A percentile compares a stretch with the other conserved stretches of the same genome.
phyloP scores from a whole-genome alignment of 2,329 filamentous ascomycete species.

The Coniochaeta prunicola region DNA sequence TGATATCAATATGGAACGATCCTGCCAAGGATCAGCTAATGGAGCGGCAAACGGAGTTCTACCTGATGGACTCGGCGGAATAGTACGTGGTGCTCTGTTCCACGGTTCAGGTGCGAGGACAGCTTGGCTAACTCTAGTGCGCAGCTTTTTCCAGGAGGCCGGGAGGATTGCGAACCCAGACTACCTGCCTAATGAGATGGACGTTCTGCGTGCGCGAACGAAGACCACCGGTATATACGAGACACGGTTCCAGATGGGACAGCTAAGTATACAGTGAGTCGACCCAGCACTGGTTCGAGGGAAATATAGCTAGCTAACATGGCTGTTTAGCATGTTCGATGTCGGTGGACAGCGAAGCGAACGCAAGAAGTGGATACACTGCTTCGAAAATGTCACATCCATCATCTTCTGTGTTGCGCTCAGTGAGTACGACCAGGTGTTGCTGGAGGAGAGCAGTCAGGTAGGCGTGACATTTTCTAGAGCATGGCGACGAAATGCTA shows the following conservation, averaged over 20 bases:
- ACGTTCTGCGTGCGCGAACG: constrained; percentile 89
- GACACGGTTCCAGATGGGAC: constrained; percentile 96
- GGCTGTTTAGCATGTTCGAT: constrained; percentile 80
- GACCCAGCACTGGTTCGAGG: background rate
- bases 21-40: constrained; percentile 74
- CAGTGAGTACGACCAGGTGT: constrained; percentile 96
- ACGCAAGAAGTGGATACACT: constrained; percentile 99
- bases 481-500: background rate
- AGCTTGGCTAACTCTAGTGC: constrained; percentile 12
- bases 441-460: constrained; percentile 95
- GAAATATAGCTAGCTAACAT: background rate
- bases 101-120: background rate
- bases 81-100: constrained; percentile 67
- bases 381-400: constrained; percentile 98
- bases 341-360: constrained; percentile 96
- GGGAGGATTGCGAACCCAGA: constrained; percentile 74
- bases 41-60: constrained; percentile 95
- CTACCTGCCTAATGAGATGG: constrained; percentile 89
- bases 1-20: constrained; percentile 86
- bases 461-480: constrained; percentile 43
- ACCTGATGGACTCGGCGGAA: constrained; percentile 97
- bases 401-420: constrained; percentile 99
- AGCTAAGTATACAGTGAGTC: constrained; percentile 93
- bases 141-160: constrained; percentile 92
- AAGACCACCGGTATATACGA: constrained; percentile 99